These are phyloP conservation scores for Trichoderma koningiopsis DNA, from an alignment of 2,329 filamentous ascomycete genomes.

Conservation along the genomic window DNA sequence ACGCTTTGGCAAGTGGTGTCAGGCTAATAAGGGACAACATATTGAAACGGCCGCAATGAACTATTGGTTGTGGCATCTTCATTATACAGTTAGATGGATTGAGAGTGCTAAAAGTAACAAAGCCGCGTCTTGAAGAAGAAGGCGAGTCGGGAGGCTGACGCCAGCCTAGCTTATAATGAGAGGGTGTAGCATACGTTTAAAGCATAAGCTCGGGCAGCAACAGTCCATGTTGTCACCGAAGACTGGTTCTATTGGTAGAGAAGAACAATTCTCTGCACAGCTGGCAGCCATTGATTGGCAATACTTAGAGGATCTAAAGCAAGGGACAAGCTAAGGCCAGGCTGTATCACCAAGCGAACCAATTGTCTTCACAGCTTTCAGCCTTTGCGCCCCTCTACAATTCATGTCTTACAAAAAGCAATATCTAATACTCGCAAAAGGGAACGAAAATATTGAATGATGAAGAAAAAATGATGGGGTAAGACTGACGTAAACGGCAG, in stretches of 20 bases:
- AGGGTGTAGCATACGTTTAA: background rate
- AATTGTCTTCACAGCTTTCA: background rate
- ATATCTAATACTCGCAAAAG: no score
- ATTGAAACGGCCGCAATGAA: accelerated
- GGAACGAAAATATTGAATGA: no score
- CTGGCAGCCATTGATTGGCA: background rate
- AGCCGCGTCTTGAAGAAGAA: background rate
- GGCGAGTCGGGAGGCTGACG: background rate
- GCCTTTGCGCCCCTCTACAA: background rate
- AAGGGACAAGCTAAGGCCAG: background rate
- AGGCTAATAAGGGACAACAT: background rate
- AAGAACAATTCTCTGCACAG: background rate
- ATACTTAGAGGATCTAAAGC: background rate
- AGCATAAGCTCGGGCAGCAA: background rate
- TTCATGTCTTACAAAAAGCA: no score
- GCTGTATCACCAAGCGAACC: background rate
- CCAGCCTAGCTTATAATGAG: background rate
- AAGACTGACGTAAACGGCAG: no score
- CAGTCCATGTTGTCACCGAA: background rate
- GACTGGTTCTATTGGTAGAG: background rate
- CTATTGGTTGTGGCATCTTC: background rate
- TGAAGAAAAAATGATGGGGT: no score
- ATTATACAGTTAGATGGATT: background rate
- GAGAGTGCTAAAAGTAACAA: background rate
- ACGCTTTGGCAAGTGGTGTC: background rate